These are phyloP conservation scores for Trametes meyenii DNA, from an alignment of 768 basidiomycete species.

Conservation along the genomic window DNA sequence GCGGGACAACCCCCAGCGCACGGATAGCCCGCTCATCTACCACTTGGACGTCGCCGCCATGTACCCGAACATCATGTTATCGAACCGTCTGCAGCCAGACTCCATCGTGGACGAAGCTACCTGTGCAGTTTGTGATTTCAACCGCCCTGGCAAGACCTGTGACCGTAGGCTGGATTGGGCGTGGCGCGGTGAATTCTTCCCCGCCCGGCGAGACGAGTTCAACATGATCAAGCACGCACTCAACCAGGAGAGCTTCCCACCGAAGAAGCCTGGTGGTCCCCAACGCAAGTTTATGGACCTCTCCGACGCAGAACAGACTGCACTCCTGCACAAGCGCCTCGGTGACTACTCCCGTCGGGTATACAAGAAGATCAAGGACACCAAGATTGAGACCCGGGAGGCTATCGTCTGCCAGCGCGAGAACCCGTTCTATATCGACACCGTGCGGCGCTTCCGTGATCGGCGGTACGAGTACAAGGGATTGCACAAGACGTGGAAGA, in stretches of 20 bases:
- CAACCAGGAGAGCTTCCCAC: conserved; percentile 91
- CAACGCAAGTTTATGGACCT: conserved; percentile 85
- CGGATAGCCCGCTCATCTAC: conserved; percentile 94
- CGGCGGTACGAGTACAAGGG: conserved; percentile 99
- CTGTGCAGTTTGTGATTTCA: conserved; percentile 98
- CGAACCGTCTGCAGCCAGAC: conserved; percentile 97
- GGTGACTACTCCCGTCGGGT: conserved; percentile 99
- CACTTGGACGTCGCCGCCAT: conserved; percentile 99
- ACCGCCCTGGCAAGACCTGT: conserved; percentile 93
- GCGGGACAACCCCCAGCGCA: conserved; percentile 87
- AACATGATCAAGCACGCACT: conserved; percentile 99
- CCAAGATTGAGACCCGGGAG: conserved; percentile 90
- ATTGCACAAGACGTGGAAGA: conserved; percentile 98
- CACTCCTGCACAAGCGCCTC: conserved; percentile 91
- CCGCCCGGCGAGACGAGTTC: conserved; percentile 94
- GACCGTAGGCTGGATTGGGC: conserved; percentile 96
- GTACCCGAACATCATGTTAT: conserved; percentile 99
- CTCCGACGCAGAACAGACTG: conserved; percentile 82
- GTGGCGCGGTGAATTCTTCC: conserved; percentile 98
- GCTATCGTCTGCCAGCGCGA: conserved; percentile 97
- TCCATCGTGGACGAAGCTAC: conserved; percentile 96
- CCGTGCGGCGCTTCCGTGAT: conserved; percentile 95
- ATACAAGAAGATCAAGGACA: conserved; percentile 98
- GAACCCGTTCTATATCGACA: conserved; percentile 99
- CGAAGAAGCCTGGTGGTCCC: conserved; percentile 71